Percentiles rank a stretch among this genome's conserved stretches.
phyloP scores from a whole-genome alignment of 2,329 filamentous ascomycete species.

The Fusarium armeniacum region DNA sequence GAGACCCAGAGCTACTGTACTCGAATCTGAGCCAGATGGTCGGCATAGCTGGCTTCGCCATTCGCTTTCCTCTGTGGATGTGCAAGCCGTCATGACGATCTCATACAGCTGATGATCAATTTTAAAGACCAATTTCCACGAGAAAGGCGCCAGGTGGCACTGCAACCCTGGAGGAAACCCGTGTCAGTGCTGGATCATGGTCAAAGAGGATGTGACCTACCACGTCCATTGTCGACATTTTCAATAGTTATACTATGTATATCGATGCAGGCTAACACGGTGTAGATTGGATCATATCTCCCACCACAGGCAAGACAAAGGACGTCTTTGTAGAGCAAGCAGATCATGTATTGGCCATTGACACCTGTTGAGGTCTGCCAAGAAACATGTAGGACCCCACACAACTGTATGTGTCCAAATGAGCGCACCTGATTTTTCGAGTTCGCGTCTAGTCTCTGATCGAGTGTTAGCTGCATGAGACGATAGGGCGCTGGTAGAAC shows the following conservation, averaged over 20 bases:
- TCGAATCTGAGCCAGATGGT: conserved; percentile 63
- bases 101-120: conserved; percentile 83
- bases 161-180: conserved; percentile 74
- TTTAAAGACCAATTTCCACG: conserved; percentile 93
- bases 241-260: conserved; percentile 76
- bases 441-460: conserved; percentile 63
- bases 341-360: conserved; percentile 85
- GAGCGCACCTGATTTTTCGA: conserved; percentile 78
- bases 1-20: conserved; percentile 61
- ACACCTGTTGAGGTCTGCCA: conserved; percentile 80
- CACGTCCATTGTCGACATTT: conserved; percentile 80
- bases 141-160: conserved; percentile 87
- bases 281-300: conserved; percentile 76
- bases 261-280: conserved; percentile 80
- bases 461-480: neutral
- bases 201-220: conserved; percentile 57
- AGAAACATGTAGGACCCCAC: conserved; percentile 85
- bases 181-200: conserved; percentile 20
- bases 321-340: conserved; percentile 84
- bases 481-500: conserved; percentile 34
- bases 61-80: conserved; percentile 79
- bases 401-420: conserved; percentile 84
- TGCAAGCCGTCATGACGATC: conserved; percentile 88
- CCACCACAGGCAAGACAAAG: conserved; percentile 80
- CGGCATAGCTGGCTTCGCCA: conserved; percentile 80